Base-by-base conservation (phyloP, 169 alveolate species). In the Ichthyophthirius multifiliis region DNA sequence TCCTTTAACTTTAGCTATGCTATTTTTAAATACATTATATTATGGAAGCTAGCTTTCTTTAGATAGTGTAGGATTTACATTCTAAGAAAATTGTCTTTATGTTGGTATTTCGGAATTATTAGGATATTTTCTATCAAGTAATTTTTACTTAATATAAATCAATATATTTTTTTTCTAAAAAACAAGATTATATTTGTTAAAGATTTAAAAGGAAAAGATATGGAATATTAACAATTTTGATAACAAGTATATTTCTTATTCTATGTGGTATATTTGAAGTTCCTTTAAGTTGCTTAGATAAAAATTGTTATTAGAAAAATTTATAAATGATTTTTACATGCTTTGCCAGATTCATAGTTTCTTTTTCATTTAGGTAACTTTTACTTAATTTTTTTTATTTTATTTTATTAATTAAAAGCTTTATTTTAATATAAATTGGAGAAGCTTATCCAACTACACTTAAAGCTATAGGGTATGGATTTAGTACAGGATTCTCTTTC, bases 311-410 rank as follows among this genome's bases (percentile, higher is more conserved):
- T 23, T 39, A 55, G 31, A 55, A 55, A 27, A 23, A 55, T 55
- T 20, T 55, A 20, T 6, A 55, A 27, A 55, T 55, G 71, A 39
- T 55, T 1, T 55, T 55, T 55, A 55, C 71, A 27, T 55, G 71
- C 71, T n/a, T 55, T 3, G 71, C 71, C 31, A 34, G 71, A 27
- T 55, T 55, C 16, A 55, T 55, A 4, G 71, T 55, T 27, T 55
- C 71, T 5, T 55, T 55, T 55, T 55, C 71, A 10, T 55, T 55
- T 10, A 55, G 71, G 71, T 55, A 55, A 55, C 27, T 55, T 18
- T 3, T n/a, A n/a, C n/a, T n/a, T 7, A 27, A 55, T 27, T 3
- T 55, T 55, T 18, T 27, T 10, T 27, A 27, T 0, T 20, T 55
- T n/a, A 4, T 45, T 27, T 45, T 45, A 45, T 27, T 23, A 10